Conservation (phyloP, 2,329 filamentous ascomycete genomes). For the Stemphylium vesicarium region DNA sequence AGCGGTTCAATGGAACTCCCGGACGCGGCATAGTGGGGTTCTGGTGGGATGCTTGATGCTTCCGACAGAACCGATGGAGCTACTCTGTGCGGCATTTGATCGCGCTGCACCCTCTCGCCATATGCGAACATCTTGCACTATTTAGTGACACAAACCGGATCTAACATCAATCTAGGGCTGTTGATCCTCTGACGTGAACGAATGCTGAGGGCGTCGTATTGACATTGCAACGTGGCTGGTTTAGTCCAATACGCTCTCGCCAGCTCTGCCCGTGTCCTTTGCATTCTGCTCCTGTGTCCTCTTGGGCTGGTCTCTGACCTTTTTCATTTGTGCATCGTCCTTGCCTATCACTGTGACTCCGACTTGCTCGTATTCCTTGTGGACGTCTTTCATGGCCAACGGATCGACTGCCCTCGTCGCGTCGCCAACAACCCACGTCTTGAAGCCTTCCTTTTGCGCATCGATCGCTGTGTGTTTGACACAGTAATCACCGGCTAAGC, state of each 20-base stretch:
- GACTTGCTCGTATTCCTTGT: constrained; percentile 59
- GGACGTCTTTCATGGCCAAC: constrained; percentile 62
- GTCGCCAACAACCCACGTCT: constrained; percentile 77
- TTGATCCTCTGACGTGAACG: neutral
- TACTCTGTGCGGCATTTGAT: neutral
- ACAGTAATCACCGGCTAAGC: constrained; percentile 88
- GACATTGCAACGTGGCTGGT: neutral
- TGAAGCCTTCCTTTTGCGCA: constrained; percentile 76
- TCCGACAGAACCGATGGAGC: constrained; percentile 5
- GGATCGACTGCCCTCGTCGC: constrained; percentile 76
- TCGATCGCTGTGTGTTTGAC: constrained; percentile 83
- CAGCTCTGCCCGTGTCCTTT: neutral
- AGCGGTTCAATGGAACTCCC: constrained; percentile 7
- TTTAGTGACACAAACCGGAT: neutral
- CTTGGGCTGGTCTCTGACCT: constrained; percentile 48
- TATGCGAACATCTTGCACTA: neutral
- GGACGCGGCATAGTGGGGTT: neutral
- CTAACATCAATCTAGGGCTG: neutral
- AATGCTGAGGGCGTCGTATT: neutral
- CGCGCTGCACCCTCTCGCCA: neutral
- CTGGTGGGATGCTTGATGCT: neutral
- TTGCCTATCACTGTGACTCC: constrained; percentile 70
- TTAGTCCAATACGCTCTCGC: constrained; percentile 11
- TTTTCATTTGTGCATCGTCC: constrained; percentile 62
- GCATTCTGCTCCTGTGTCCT: constrained; percentile 5